Evolutionary conservation across 2,329 filamentous ascomycete genomes (phyloP).

Genomic region (Alternaria panax): DNA sequence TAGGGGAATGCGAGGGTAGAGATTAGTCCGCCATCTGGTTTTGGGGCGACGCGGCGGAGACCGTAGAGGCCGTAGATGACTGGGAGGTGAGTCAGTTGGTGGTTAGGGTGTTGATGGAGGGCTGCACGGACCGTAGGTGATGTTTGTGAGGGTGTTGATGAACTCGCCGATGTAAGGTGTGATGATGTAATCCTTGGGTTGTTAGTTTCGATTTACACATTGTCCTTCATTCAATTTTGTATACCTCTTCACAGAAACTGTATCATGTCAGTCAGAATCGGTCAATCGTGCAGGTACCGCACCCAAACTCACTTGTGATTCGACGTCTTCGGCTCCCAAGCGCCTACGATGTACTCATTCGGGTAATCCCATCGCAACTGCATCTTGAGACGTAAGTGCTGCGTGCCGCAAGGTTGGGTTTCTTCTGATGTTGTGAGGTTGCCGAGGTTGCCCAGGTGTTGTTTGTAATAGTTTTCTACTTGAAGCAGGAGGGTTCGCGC

Average conservation of each 20-base stretch:
- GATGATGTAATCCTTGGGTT: slow-evolving; percentile 60
- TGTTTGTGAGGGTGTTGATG: slow-evolving; percentile 61
- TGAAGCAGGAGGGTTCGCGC: slow-evolving; percentile 1
- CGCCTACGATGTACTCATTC: slow-evolving; percentile 25
- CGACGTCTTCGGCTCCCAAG: slow-evolving; percentile 39
- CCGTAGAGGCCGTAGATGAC: slow-evolving; percentile 49
- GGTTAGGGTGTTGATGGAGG: background rate
- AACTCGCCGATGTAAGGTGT: slow-evolving; percentile 62
- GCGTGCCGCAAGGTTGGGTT: background rate
- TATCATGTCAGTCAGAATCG: slow-evolving; percentile 18
- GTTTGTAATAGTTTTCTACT: background rate
- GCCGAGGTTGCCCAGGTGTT: background rate
- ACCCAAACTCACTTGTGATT: slow-evolving; percentile 43
- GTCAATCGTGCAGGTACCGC: slow-evolving; percentile 10
- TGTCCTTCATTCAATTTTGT: background rate
- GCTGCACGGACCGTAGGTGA: slow-evolving; percentile 55
- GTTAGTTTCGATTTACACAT: background rate
- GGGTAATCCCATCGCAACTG: slow-evolving; percentile 39
- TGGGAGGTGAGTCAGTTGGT: slow-evolving; percentile 12
- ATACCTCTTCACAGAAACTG: slow-evolving; percentile 50
- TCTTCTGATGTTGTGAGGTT: background rate
- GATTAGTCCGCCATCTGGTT: slow-evolving; percentile 39
- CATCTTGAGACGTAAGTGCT: slow-evolving; percentile 15
- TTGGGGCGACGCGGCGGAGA: slow-evolving; percentile 35
- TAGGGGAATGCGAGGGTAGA: slow-evolving; percentile 51